A percentile compares a stretch with the other conserved stretches of the same genome.
Evolutionary conservation across 106 monocot genomes (phyloP).

Genomic region (Cymbidium sinense): DNA sequence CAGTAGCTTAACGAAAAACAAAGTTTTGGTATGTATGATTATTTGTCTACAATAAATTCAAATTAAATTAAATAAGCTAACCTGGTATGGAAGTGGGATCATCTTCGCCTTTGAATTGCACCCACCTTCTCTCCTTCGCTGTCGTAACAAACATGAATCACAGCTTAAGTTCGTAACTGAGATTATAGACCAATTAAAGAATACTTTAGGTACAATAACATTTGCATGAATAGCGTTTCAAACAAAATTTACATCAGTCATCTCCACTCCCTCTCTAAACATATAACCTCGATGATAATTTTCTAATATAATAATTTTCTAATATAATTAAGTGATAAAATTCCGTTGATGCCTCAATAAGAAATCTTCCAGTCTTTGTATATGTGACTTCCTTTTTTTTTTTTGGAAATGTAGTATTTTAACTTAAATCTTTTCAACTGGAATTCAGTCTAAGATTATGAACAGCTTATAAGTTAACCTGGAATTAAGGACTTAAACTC

Average conservation of each 20-base stretch:
- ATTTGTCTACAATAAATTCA: not conserved
- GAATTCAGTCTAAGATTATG: not conserved
- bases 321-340: not conserved
- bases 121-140: slow-evolving; percentile 98
- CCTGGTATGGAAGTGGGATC: slow-evolving; percentile 94
- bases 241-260: not conserved
- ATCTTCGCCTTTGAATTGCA: slow-evolving; percentile 76
- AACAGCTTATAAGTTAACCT: not conserved
- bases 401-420: too few relatives aligned
- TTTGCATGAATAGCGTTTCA: not conserved
- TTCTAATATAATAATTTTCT: not conserved
- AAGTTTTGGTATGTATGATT: not conserved
- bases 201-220: not conserved
- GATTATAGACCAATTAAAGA: not conserved
- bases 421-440: not conserved
- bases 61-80: slow-evolving; percentile 14
- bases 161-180: not conserved
- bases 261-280: not conserved
- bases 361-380: not conserved
- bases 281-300: not conserved
- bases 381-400: too few relatives aligned
- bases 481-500: not conserved
- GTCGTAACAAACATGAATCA: not conserved
- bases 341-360: not conserved
- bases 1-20: not conserved